Evolutionary conservation across 73 alveolate species (phyloP), one percentile per base, ranked within the genome.

Genomic region (Paramecium sexaurelia): DNA sequence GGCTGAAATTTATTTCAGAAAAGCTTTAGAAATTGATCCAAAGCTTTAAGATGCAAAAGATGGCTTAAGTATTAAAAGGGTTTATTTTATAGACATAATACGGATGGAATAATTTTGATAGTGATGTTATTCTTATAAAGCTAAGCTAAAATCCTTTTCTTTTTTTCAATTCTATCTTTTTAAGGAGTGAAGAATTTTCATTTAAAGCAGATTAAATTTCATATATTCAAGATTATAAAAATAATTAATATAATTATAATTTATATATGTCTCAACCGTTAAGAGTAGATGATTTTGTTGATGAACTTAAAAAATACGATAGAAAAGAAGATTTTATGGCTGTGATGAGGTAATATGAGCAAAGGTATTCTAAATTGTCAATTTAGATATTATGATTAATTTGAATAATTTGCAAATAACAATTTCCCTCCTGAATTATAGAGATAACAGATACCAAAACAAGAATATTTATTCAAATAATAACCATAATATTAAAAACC

Each of bases 291-390:
- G 90, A 78, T 39, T 78, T 78, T 78, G 75, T 78, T 4, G 90
- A 78, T 7, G 90, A 78, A 43, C 43, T 78, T 24, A 7, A 29
- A 78, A 78, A 45, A 45, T 45, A 78, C 7, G 90, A 78, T 39
- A 78, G 73, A 78, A 78, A 78, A 78, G 90, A 78, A 11, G 90
- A 78, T 19, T 78, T 78, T 78, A 78, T 78, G 90, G 75, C 90
- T 19, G 51, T 45, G n/a, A 78, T 22, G 90, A 20, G 17, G 10
- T 20, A 11, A 3, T 41, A 40, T 29, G 83, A 61, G 9, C 24
- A 61, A 61, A 61, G 43, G 83, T 61, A 61, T 19, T 29, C 45
- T 61, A 17, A 51, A 41, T 17, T 39, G 6, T 3, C 0, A 7
- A 41, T 40, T n/a, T 41, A 78, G 90, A 78, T 78, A 41, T 78